These are phyloP conservation scores for Globisporangium perplexum DNA, from an alignment of 352 stramenopile genomes.

Conservation along the genomic window DNA sequence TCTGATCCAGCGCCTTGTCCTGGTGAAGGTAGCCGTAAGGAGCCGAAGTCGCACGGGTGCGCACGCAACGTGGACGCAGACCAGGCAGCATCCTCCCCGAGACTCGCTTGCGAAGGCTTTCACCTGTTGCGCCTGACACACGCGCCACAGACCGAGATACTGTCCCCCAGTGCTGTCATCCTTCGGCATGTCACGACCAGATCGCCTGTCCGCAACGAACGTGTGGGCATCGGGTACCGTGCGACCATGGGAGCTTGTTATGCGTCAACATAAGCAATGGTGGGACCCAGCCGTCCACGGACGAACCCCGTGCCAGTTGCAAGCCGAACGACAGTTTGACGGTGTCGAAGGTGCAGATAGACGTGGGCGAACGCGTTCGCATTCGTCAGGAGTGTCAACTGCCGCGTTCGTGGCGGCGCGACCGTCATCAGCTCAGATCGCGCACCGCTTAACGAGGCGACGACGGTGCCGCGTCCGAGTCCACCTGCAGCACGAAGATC, in stretches of 20 bases:
- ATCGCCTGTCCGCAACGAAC: neutral
- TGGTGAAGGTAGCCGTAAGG: too few relatives aligned
- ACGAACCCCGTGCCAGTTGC: neutral
- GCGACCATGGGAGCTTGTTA: neutral
- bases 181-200: neutral
- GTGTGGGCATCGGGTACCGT: neutral
- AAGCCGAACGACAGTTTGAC: neutral
- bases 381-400: neutral
- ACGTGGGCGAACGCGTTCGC: neutral
- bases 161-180: too few relatives aligned
- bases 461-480: conserved; percentile 15
- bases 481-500: conserved; percentile 74
- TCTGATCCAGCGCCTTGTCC: too few relatives aligned
- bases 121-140: too few relatives aligned
- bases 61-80: neutral
- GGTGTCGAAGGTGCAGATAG: too few relatives aligned
- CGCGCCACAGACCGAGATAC: too few relatives aligned
- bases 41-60: neutral
- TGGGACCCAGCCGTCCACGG: neutral
- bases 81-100: too few relatives aligned
- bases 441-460: too few relatives aligned
- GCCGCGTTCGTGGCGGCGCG: too few relatives aligned
- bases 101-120: too few relatives aligned
- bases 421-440: neutral
- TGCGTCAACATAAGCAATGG: neutral